phyloP scores from a whole-genome alignment of 257 asterid species.

The Cinchona pubescens region DNA sequence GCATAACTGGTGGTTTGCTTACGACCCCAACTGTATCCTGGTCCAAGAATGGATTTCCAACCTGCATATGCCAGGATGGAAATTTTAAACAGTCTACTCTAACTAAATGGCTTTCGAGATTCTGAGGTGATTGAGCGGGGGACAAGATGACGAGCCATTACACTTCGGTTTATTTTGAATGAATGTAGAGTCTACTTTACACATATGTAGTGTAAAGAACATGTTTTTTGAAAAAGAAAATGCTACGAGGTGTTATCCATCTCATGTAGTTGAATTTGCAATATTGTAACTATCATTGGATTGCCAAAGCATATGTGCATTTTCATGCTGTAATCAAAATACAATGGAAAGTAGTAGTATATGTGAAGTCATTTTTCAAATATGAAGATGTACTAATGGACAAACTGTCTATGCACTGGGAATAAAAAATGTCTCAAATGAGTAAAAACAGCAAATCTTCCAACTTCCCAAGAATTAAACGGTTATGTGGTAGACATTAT shows the following conservation, averaged over 20 bases:
- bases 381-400: background rate
- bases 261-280: background rate
- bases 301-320: background rate
- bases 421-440: background rate
- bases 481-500: too few species aligned
- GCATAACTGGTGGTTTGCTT: slow-evolving; percentile 30
- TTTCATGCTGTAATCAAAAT: background rate
- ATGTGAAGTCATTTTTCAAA: background rate
- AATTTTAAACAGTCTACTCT: background rate
- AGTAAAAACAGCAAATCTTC: too few species aligned
- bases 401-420: background rate
- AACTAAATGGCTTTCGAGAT: background rate
- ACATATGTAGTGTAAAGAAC: too few species aligned
- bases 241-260: too few species aligned
- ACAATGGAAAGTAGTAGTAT: background rate
- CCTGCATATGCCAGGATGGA: slow-evolving; percentile 34
- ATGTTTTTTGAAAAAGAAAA: too few species aligned
- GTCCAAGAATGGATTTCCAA: slow-evolving; percentile 42
- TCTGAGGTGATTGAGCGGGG: background rate
- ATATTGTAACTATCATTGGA: background rate
- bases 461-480: too few species aligned
- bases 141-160: background rate
- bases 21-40: slow-evolving; percentile 27
- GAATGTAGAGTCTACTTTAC: too few species aligned
- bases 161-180: background rate